phyloP scores from a whole-genome alignment of 768 basidiomycete genomes.

The Termitomyces eurrhizus region DNA sequence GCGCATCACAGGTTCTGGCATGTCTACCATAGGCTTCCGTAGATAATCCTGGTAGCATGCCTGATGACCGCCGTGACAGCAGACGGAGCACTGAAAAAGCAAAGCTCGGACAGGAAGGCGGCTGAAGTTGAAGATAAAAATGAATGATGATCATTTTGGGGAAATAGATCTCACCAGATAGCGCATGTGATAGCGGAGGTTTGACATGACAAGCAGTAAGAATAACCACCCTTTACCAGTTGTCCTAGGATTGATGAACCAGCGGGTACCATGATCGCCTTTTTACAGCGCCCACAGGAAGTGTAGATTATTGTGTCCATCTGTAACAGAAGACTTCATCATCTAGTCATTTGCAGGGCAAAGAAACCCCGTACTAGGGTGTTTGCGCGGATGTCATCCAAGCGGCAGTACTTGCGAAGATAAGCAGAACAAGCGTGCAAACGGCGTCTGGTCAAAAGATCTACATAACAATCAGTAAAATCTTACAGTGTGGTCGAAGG shows the following conservation, averaged over 20 bases:
- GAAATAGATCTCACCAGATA: conserved; percentile 57
- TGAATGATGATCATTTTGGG: not conserved
- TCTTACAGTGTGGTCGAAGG: not conserved
- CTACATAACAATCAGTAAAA: conserved; percentile 29
- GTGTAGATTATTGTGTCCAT: conserved; percentile 71
- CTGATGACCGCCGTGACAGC: conserved; percentile 80
- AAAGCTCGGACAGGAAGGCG: conserved; percentile 72
- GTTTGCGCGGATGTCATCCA: conserved; percentile 45
- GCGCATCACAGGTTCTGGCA: conserved; percentile 27
- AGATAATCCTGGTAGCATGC: conserved; percentile 69
- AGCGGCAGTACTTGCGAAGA: conserved; percentile 58
- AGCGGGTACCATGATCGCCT: conserved; percentile 47
- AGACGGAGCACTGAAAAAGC: conserved; percentile 71
- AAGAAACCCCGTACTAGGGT: conserved; percentile 43
- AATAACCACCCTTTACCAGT: conserved; percentile 38
- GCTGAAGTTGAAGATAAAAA: conserved; percentile 30
- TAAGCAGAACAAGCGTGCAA: conserved; percentile 70
- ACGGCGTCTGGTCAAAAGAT: conserved; percentile 57
- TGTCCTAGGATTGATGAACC: conserved; percentile 24
- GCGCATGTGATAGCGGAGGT: conserved; percentile 47
- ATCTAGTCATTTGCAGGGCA: not conserved
- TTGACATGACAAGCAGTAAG: conserved; percentile 58
- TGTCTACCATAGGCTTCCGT: conserved; percentile 50
- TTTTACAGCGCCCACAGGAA: conserved; percentile 65
- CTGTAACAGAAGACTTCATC: conserved; percentile 29